phyloP scores from a whole-genome alignment of 2,329 filamentous ascomycete species.

The Allantophomopsis cytisporea region DNA sequence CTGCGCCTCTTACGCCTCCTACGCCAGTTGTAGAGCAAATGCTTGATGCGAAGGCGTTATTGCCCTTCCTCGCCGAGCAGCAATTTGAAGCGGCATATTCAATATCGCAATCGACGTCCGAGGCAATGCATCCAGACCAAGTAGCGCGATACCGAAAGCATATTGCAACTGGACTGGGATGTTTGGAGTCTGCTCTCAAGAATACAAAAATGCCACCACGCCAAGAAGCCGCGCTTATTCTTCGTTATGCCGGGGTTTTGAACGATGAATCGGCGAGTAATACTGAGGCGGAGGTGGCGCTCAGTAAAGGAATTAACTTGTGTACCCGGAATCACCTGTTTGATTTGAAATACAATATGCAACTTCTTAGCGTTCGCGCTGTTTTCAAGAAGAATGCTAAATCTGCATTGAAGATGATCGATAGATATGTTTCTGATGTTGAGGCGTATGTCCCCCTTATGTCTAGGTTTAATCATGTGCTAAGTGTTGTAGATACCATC shows the following conservation, averaged over 20 bases:
- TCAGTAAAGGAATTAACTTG: slow-evolving; percentile 58
- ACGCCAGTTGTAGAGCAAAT: no score
- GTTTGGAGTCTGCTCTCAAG: slow-evolving; percentile 56
- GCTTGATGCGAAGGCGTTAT: slow-evolving; percentile 22
- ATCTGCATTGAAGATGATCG: slow-evolving; percentile 58
- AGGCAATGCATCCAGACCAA: slow-evolving; percentile 30
- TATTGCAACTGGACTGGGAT: slow-evolving; percentile 58
- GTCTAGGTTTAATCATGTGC: slow-evolving; percentile 4
- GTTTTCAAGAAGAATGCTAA: slow-evolving; percentile 59
- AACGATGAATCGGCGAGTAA: slow-evolving; percentile 58
- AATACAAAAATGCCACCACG: slow-evolving; percentile 46
- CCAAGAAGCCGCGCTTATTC: slow-evolving; percentile 52
- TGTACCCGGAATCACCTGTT: slow-evolving; percentile 44
- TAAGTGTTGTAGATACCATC: slow-evolving; percentile 32
- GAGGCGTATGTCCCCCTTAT: slow-evolving; percentile 36
- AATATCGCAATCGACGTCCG: slow-evolving; percentile 33
- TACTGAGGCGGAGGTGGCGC: slow-evolving; percentile 56
- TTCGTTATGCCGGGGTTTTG: slow-evolving; percentile 59
- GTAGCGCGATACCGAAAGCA: slow-evolving; percentile 58
- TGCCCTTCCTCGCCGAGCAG: slow-evolving; percentile 64
- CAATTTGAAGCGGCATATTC: slow-evolving; percentile 55
- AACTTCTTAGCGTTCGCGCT: slow-evolving; percentile 58
- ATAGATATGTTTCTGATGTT: slow-evolving; percentile 54
- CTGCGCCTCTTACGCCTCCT: not conserved
- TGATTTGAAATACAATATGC: slow-evolving; percentile 67